Base-by-base conservation (phyloP, 345 rosid species). In the Eucalyptus leucophloia region DNA sequence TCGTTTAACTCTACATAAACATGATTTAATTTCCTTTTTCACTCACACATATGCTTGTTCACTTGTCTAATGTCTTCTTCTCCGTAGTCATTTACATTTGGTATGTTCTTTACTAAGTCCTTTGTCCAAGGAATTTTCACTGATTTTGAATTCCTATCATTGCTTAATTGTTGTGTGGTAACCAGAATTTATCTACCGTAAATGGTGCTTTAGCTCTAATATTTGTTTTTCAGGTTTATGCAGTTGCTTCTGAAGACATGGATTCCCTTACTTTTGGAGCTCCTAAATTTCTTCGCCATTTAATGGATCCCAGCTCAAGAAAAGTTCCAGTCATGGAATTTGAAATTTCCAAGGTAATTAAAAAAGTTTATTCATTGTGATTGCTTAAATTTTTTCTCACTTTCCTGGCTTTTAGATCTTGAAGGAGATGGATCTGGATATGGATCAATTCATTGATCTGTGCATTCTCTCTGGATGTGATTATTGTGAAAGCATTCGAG, bases 211-310 rank as follows among this genome's bases (percentile, higher is more conserved):
- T 24, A 88, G 72, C 72, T 45, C 34, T 69, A 32, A 34, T 49
- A 15, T 23, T n/a, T 49, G 34, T 11, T 62, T 90, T 91, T 89
- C 90, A 98, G 99, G 99, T 95, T 90, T 98, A 96, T 90, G 99
- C 95, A 28, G 99, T 98, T 89, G 99, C 99, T 91, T 98, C 99
- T 86, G 99, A 98, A 93, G 99, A 98, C 89, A 97, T 98, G 99
- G 99, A 97, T 89, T 98, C 99, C 88, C 93, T 98, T 87, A 98
- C 99, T 85, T 98, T 98, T 92, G 98, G 99, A 87, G 98, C 99
- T 92, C 92, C 98, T 87, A 97, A 91, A 72, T 97, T 98, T 95
- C 97, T 98, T 88, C 98, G 98, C 89, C 99, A 97, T 93, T 93
- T 98, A 92, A 98, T 98, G 99, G 98, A 95, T 92, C 98, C 99